A percentile compares a stretch with the other conserved stretches of the same genome.
Evolutionary conservation across 345 rosid genomes (phyloP).

Genomic region (Trapa bicornis): DNA sequence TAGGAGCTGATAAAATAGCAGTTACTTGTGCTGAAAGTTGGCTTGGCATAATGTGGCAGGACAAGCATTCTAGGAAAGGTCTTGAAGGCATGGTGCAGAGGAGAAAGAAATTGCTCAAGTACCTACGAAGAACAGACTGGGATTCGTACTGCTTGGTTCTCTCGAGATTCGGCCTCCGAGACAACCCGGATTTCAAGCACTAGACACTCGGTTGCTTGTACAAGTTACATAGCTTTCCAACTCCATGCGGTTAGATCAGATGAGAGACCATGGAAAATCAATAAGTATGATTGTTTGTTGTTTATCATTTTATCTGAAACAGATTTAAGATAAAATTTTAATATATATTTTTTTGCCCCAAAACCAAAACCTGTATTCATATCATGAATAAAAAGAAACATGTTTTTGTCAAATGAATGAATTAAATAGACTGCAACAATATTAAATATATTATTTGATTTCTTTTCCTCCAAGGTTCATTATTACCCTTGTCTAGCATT

Average conservation of each 20-base stretch:
- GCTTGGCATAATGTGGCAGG: conserved; percentile 23
- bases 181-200: conserved; percentile 56
- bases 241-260: not conserved
- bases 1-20: too few species aligned
- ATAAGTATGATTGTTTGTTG: not conserved
- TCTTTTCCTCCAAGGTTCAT: too few species aligned
- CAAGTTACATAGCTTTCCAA: not conserved
- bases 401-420: too few species aligned
- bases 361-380: too few species aligned
- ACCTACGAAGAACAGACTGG: conserved; percentile 85
- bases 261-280: not conserved
- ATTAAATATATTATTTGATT: too few species aligned
- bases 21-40: too few species aligned
- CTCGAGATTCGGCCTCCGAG: conserved; percentile 72
- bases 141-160: conserved; percentile 71
- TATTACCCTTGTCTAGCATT: too few species aligned
- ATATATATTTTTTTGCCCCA: too few species aligned
- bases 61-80: conserved; percentile 82
- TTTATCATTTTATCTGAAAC: conserved; percentile 7
- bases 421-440: too few species aligned
- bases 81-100: conserved; percentile 70
- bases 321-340: too few species aligned
- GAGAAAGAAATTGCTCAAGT: conserved; percentile 71
- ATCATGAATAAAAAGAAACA: too few species aligned
- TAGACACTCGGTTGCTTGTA: not conserved